Percentiles rank a stretch among this genome's conserved stretches.
Conservation (phyloP, 441 rosid species). For the Pelargonium fulgidum region DNA sequence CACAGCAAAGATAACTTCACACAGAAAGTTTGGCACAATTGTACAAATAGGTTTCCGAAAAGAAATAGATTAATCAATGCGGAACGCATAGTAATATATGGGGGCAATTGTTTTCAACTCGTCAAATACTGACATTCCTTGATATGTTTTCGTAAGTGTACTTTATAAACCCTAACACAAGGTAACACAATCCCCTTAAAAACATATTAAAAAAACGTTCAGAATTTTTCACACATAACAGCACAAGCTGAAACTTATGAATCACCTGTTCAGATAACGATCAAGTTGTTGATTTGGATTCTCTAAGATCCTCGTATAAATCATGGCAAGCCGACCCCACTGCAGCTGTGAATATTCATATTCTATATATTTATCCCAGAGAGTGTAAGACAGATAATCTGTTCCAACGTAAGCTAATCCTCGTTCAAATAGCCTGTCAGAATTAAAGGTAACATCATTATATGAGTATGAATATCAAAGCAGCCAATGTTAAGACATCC, state of each 20-base stretch:
- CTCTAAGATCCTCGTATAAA: conserved; percentile 78
- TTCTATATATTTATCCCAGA: conserved; percentile 95
- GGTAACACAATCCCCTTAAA: too few species aligned
- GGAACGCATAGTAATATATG: too few species aligned
- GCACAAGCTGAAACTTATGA: background rate
- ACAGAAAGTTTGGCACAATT: too few species aligned
- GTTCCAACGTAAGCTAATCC: conserved; percentile 86
- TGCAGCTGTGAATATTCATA: conserved; percentile 84
- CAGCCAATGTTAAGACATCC: conserved; percentile 28
- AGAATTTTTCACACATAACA: too few species aligned
- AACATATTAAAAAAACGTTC: too few species aligned
- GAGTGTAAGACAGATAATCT: conserved; percentile 69
- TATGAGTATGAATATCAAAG: conserved; percentile 19
- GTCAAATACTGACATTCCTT: too few species aligned
- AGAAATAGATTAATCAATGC: too few species aligned
- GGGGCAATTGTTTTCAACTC: too few species aligned
- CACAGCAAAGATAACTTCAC: too few species aligned
- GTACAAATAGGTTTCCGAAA: too few species aligned
- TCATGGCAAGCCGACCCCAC: conserved; percentile 70
- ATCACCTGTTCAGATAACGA: conserved; percentile 66
- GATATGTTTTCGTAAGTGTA: too few species aligned
- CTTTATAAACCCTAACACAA: too few species aligned
- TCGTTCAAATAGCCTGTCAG: conserved; percentile 83
- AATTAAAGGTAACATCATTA: conserved; percentile 20
- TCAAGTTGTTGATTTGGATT: conserved; percentile 80